Base-by-base conservation (phyloP, 441 rosid species). In the Mallotus repandus region DNA sequence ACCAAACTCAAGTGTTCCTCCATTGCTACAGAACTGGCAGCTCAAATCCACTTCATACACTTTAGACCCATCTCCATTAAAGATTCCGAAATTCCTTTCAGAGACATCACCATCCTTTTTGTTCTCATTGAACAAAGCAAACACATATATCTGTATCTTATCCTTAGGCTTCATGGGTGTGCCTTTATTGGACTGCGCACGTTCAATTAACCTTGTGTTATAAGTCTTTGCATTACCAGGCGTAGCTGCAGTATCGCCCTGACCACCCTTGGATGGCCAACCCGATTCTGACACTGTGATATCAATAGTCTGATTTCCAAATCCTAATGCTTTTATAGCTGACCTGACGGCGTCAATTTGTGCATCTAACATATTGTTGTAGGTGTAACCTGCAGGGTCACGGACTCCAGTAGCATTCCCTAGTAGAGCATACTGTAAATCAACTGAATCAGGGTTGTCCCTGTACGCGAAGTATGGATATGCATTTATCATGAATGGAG, bases 381-480 rank as follows among this genome's bases (percentile, higher is more conserved):
- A 88, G 19, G 76, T 56, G 22, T 83, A 83, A 1, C 89, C 89
- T n/a, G 83, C 80, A 0, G 91, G 90, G 58, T 90, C 93, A 38
- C 71, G 85, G 45, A 88, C 86, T 15, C 80, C 85, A 13, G 86
- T 65, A 19, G 82, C 56, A 67, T 87, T 84, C 3, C 87, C 88
- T 2, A 90, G 81, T 41, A 90, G 77, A 1, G 89, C 92, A 53
- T 86, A 87, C 66, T 87, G 85, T 43, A 88, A 49, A 67, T 81
- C 63, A 32, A 87, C 88, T 15, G 83, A 56, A 58, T 53, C 73
- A 32, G 90, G 87, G 74, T 82, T 84, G 61, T 79, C 88, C 50
- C 84, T 84, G 78, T 87, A 90, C 7, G 92, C 92, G 69, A 90
- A 90, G 81, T 88, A 90, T 0, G 92, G 95, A 49, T 88, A 90